Evolutionary conservation across 1,284 basidiomycete species (phyloP), one percentile per base, ranked within the genome.

Genomic region (Heterobasidion irregulare): DNA sequence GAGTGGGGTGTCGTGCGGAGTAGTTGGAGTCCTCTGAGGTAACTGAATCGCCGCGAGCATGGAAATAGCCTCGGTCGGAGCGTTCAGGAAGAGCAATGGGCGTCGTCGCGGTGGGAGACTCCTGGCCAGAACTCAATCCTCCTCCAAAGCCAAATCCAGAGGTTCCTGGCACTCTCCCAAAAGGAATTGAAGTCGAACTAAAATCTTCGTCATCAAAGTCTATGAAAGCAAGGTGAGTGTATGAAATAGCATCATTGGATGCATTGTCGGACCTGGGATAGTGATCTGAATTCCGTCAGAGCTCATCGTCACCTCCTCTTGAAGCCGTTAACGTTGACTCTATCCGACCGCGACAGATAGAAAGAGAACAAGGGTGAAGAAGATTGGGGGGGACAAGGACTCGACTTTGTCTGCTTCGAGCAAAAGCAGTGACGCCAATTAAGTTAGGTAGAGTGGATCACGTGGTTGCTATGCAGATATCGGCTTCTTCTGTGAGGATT

Each of bases 231-330:
- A 26, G 33, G 33, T 41, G 4, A 41, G 38, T 41, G 7, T 5
- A n/a, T 5, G n/a, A 41, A 10, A n/a, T 16, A 15, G 50, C 45
- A 35, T 12, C 13, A n/a, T 38, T 26, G 49, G 32, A 47, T 56
- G 33, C 9, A 56, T 36, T 18, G 47, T 68, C 75, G 62, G 62
- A 88, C 88, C 86, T 70, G 88, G 88, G 61, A 91, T 90, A 52
- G 86, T 89, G 63, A 91, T 91, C 71, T 91, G 88, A 59, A 87
- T 76, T 46, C 78, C 77, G 62, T 85, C 83, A n/a, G 76, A 73
- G 59, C 60, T 61, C 60, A 61, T 61, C 46, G 43, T 38, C 32
- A 46, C 46, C 47, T 19, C 16, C 16, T 32, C 12, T n/a, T 15
- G 8, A 19, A 19, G 33, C 33, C 38, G 12, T 41, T 4, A 41